Conservation (phyloP, 2,329 filamentous ascomycete species). For the Sclerotinia subarctica region DNA sequence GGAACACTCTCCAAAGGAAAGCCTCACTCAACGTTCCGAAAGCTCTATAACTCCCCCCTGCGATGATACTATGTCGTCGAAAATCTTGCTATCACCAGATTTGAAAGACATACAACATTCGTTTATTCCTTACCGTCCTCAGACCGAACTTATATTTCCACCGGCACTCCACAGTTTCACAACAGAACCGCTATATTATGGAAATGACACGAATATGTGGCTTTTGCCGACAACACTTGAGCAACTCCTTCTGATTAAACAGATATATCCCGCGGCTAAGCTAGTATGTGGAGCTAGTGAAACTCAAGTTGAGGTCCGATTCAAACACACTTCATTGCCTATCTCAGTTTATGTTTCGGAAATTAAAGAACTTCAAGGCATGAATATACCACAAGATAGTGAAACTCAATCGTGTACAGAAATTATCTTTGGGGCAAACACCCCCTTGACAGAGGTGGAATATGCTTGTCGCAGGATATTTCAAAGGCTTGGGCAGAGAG, state of each 20-base stretch:
- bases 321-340: slow-evolving; percentile 86
- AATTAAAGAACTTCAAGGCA: slow-evolving; percentile 82
- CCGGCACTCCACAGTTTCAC: slow-evolving; percentile 76
- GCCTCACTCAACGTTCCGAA: slow-evolving; percentile 43
- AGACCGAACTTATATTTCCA: slow-evolving; percentile 92
- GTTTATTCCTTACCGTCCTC: slow-evolving; percentile 85
- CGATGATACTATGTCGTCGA: slow-evolving; percentile 43
- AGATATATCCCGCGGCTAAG: slow-evolving; percentile 76
- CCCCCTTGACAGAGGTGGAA: slow-evolving; percentile 86
- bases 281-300: slow-evolving; percentile 93
- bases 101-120: slow-evolving; percentile 22
- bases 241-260: slow-evolving; percentile 87
- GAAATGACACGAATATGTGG: slow-evolving; percentile 90
- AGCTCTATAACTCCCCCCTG: slow-evolving; percentile 92
- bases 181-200: slow-evolving; percentile 77
- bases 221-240: slow-evolving; percentile 79
- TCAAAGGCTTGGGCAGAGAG: slow-evolving; percentile 60
- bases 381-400: slow-evolving; percentile 69
- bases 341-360: slow-evolving; percentile 89
- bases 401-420: slow-evolving; percentile 42
- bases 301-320: slow-evolving; percentile 95
- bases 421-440: slow-evolving; percentile 71
- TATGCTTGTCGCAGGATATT: slow-evolving; percentile 43
- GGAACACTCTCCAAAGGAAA: slow-evolving; percentile 27
- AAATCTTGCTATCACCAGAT: not conserved